phyloP scores from a whole-genome alignment of 768 basidiomycete species.

The Saitozyma sp. region DNA sequence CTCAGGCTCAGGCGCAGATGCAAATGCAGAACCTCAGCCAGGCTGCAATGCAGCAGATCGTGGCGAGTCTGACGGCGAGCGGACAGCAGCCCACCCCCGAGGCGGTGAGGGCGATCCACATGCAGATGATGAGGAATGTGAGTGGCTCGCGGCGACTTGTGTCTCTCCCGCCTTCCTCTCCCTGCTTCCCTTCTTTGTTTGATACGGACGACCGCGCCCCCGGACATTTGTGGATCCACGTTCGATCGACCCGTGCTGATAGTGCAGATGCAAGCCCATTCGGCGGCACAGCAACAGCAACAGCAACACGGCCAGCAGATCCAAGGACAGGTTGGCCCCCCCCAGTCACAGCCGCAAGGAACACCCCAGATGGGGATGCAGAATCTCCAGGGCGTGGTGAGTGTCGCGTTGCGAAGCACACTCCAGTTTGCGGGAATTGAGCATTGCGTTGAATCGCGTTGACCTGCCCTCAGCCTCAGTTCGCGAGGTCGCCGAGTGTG shows the following conservation, averaged over 20 bases:
- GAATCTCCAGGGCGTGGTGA: constrained; percentile 13
- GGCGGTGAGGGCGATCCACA: constrained; percentile 24
- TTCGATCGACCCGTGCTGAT: constrained; percentile 1
- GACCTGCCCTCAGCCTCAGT: constrained; percentile 22
- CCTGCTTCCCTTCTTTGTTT: not conserved
- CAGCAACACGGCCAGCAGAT: constrained; percentile 12
- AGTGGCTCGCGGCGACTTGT: constrained; percentile 4
- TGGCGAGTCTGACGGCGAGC: constrained; percentile 21
- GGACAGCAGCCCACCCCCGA: constrained; percentile 40
- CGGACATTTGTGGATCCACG: not conserved
- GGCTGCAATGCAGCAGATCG: constrained; percentile 27
- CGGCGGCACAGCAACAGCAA: constrained; percentile 1
- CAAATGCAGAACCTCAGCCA: not conserved
- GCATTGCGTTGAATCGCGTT: not conserved
- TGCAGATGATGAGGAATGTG: constrained; percentile 28
- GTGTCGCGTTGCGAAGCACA: constrained; percentile 9
- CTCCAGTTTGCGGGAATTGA: not conserved
- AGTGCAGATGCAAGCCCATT: constrained; percentile 12
- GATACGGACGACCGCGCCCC: not conserved
- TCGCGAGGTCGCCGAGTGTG: constrained; percentile 31
- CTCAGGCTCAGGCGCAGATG: not conserved
- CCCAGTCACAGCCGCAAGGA: constrained; percentile 18
- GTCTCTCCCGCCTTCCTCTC: no score
- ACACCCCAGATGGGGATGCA: constrained; percentile 22
- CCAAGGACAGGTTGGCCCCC: constrained; percentile 2